These are phyloP conservation scores for Macadamia tetraphylla DNA, from an alignment of 164 flowering plant genomes.

Conservation along the genomic window DNA sequence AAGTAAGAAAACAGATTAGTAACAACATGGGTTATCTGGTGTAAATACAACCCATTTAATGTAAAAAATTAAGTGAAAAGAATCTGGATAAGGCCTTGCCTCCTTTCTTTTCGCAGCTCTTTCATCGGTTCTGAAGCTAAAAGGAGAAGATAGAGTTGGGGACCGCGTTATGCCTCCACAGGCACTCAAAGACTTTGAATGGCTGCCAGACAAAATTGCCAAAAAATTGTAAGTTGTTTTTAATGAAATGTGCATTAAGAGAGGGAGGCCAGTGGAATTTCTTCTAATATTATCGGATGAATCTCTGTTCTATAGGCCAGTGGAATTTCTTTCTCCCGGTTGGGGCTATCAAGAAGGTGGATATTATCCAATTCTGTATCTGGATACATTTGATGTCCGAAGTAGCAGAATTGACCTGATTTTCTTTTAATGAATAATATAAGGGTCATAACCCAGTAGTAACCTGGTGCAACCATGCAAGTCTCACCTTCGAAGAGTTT, in stretches of 20 bases:
- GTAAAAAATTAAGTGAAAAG: not conserved
- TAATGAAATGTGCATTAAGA: not conserved
- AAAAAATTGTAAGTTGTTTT: not conserved
- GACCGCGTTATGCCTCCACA: slow-evolving; percentile 32
- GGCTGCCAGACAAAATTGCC: slow-evolving; percentile 26
- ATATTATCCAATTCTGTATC: too few relatives aligned
- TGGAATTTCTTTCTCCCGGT: too few relatives aligned
- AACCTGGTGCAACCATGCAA: too few relatives aligned
- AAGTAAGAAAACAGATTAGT: not conserved
- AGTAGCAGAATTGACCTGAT: too few relatives aligned
- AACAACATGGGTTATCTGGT: not conserved
- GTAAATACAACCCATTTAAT: not conserved
- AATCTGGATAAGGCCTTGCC: slow-evolving; percentile 32
- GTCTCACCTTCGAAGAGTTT: too few relatives aligned
- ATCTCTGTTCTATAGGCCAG: too few relatives aligned
- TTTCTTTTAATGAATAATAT: too few relatives aligned
- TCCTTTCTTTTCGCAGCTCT: slow-evolving; percentile 83
- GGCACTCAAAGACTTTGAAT: slow-evolving; percentile 28
- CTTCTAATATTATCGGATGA: too few relatives aligned
- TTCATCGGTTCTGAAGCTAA: slow-evolving; percentile 80
- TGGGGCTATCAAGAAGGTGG: too few relatives aligned
- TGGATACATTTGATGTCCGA: too few relatives aligned
- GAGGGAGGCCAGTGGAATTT: not conserved
- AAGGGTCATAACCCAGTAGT: too few relatives aligned
- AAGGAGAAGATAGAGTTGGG: slow-evolving; percentile 40